Conservation (phyloP, 2,329 filamentous ascomycete genomes). For the Hysterium pulicare region DNA sequence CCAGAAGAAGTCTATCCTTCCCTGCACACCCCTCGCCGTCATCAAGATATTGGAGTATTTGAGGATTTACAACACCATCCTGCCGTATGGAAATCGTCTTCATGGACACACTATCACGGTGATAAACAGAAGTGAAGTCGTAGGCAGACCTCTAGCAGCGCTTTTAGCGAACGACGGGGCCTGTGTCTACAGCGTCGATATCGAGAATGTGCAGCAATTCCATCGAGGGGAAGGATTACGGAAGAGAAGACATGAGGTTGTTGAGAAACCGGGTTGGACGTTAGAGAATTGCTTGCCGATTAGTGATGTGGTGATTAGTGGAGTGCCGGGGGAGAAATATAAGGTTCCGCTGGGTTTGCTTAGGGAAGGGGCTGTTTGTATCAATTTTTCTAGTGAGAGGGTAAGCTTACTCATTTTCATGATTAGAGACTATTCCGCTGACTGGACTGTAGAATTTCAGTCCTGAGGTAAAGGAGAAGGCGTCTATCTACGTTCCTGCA, state of each 20-base stretch:
- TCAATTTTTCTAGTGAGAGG: conserved; percentile 95
- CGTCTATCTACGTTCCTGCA: conserved; percentile 92
- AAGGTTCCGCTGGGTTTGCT: conserved; percentile 84
- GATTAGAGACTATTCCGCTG: not conserved
- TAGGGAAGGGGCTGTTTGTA: conserved; percentile 90
- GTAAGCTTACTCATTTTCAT: conserved; percentile 33
- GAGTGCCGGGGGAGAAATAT: conserved; percentile 82
- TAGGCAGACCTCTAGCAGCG: conserved; percentile 86
- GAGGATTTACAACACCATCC: conserved; percentile 92
- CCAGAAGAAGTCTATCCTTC: conserved; percentile 83
- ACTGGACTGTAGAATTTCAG: conserved; percentile 67
- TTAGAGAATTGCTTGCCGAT: conserved; percentile 78
- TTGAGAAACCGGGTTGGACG: conserved; percentile 75
- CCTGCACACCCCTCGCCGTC: conserved; percentile 91
- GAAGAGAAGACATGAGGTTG: conserved; percentile 80
- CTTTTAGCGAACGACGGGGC: conserved; percentile 95
- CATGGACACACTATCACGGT: conserved; percentile 94
- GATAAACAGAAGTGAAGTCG: conserved; percentile 94
- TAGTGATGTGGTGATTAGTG: conserved; percentile 92
- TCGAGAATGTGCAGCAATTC: conserved; percentile 88
- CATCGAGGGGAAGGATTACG: conserved; percentile 84
- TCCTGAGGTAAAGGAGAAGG: conserved; percentile 87
- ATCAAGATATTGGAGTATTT: conserved; percentile 97
- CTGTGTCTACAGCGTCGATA: conserved; percentile 89
- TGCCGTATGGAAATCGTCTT: conserved; percentile 87